Conservation (phyloP, 164 flowering plant species). For the Stephania cephalantha region DNA sequence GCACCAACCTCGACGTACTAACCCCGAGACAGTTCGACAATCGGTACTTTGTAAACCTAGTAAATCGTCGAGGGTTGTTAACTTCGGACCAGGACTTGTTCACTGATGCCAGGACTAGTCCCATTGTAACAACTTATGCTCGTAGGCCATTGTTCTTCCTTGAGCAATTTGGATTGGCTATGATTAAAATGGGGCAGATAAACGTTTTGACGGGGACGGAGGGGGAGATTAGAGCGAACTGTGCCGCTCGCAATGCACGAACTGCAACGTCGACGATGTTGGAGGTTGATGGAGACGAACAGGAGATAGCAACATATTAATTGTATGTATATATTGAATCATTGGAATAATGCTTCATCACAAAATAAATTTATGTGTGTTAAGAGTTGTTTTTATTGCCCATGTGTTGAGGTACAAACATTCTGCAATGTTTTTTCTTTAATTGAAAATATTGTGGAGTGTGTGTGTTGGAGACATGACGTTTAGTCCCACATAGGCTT, state of each 20-base stretch:
- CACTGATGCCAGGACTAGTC: conserved; percentile 35
- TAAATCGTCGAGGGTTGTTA: conserved; percentile 57
- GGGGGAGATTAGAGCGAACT: conserved; percentile 53
- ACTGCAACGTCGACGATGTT: too few species aligned
- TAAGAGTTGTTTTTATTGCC: too few species aligned
- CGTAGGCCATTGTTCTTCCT: conserved; percentile 33
- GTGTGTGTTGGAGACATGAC: too few species aligned
- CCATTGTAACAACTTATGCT: conserved; percentile 44
- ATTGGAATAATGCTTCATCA: too few species aligned
- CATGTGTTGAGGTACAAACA: too few species aligned
- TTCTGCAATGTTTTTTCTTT: too few species aligned
- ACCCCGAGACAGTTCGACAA: conserved; percentile 51
- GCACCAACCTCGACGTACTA: conserved; percentile 33
- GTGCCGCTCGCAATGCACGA: conserved; percentile 33
- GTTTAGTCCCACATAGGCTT: too few species aligned
- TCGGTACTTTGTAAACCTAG: conserved; percentile 53
- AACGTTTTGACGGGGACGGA: conserved; percentile 41
- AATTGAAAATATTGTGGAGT: too few species aligned
- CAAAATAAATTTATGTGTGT: too few species aligned
- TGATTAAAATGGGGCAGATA: conserved; percentile 53
- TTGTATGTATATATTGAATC: too few species aligned
- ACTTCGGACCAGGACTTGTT: conserved; percentile 58
- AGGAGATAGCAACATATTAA: too few species aligned
- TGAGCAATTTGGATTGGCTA: conserved; percentile 34
- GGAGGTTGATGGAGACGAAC: too few species aligned